These are phyloP conservation scores for Eucalyptus marginata DNA, from an alignment of 345 rosid species.

Conservation along the genomic window DNA sequence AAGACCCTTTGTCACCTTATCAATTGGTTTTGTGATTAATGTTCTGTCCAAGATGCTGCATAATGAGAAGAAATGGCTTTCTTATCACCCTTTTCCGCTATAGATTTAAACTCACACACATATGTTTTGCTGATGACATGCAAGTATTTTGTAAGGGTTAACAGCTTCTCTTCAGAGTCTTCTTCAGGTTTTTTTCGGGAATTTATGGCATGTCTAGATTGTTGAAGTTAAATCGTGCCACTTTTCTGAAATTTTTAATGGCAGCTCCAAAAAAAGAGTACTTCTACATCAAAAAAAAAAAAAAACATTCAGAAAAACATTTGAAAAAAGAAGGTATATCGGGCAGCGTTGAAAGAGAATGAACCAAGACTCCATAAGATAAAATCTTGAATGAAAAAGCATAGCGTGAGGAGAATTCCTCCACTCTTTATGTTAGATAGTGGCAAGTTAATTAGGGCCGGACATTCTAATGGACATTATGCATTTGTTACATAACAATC, in stretches of 20 bases:
- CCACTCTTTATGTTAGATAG: background rate
- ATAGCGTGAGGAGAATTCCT: background rate
- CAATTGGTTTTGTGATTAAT: background rate
- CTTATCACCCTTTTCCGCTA: background rate
- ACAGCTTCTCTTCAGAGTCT: background rate
- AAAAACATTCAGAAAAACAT: too few relatives aligned
- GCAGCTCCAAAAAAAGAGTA: too few relatives aligned
- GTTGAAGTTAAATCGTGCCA: background rate
- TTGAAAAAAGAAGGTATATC: too few relatives aligned
- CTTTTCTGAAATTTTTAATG: too few relatives aligned
- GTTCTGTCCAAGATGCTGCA: background rate
- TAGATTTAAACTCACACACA: background rate
- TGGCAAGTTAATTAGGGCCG: too few relatives aligned
- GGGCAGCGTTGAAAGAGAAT: accelerated
- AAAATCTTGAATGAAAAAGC: too few relatives aligned
- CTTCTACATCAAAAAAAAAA: too few relatives aligned
- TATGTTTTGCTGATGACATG: background rate
- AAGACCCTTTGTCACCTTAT: background rate
- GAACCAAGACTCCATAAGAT: too few relatives aligned
- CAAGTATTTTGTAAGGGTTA: background rate
- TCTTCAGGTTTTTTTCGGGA: background rate
- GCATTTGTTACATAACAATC: background rate
- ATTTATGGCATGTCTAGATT: background rate
- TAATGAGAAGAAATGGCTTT: background rate
- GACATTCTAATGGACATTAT: background rate